Evolutionary conservation across 345 rosid species (phyloP).

Genomic region (Durio zibethinus): DNA sequence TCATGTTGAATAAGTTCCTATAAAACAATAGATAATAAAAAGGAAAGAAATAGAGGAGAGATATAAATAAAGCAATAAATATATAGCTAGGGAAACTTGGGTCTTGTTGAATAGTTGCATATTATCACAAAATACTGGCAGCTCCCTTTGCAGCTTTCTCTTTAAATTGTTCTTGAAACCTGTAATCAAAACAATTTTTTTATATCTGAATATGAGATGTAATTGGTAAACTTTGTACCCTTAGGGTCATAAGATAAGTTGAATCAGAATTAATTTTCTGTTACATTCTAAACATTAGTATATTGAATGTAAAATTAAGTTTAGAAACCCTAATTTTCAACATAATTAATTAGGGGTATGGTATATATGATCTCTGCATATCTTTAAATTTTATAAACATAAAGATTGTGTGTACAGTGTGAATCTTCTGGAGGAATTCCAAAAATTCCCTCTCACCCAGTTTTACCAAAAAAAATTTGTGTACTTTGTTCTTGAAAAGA

Average conservation of each 20-base stretch:
- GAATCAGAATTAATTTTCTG: not conserved
- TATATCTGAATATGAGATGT: constrained; percentile 13
- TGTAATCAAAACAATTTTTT: constrained; percentile 27
- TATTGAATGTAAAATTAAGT: constrained; percentile 7
- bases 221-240: constrained; percentile 1
- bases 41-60: constrained; percentile 16
- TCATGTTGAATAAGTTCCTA: constrained; percentile 30
- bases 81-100: not conserved
- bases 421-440: constrained; percentile 31
- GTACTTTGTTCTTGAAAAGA: not conserved
- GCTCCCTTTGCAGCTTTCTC: constrained; percentile 30
- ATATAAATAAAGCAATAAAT: constrained; percentile 17
- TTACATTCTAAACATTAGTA: not conserved
- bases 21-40: constrained; percentile 23
- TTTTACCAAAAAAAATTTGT: not conserved
- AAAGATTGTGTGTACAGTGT: not conserved
- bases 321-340: constrained; percentile 19
- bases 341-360: not conserved
- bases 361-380: not conserved
- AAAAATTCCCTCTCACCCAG: constrained; percentile 27
- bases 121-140: constrained; percentile 29
- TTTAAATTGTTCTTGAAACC: constrained; percentile 77
- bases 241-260: constrained; percentile 7
- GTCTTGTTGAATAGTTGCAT: constrained; percentile 18
- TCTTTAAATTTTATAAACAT: not conserved